phyloP scores from a whole-genome alignment of 1,139 yeast species.

The Candida labiduridarum region DNA sequence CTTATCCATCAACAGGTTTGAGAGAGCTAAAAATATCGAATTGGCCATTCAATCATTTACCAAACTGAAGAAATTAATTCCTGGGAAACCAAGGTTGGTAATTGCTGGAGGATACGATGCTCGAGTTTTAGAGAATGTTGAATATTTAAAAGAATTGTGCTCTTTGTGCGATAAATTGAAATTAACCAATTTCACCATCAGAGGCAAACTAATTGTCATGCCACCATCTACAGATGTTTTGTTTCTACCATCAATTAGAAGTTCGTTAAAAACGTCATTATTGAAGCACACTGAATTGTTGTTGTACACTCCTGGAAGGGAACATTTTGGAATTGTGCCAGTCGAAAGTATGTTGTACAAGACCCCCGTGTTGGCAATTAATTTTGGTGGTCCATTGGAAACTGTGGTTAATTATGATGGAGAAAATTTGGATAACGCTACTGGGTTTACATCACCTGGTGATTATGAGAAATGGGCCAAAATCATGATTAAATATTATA shows the following conservation, averaged over 20 bases:
- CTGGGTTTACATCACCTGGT: conserved; percentile 75
- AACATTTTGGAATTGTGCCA: conserved; percentile 98
- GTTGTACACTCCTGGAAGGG: conserved; percentile 86
- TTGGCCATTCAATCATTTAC: conserved; percentile 74
- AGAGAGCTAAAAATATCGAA: conserved; percentile 78
- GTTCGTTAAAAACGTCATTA: conserved; percentile 65
- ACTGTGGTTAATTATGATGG: conserved; percentile 57
- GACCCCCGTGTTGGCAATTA: conserved; percentile 82
- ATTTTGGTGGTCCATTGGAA: conserved; percentile 93
- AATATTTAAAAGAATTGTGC: conserved; percentile 65
- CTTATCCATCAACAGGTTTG: conserved; percentile 85
- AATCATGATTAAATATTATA: conserved; percentile 49
- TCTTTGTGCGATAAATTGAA: conserved; percentile 46
- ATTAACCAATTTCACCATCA: conserved; percentile 50
- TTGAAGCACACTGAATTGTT: conserved; percentile 60
- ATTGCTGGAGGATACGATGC: conserved; percentile 94
- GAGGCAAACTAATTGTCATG: conserved; percentile 43
- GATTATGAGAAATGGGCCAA: conserved; percentile 64
- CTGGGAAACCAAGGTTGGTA: conserved; percentile 46
- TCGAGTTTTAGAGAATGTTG: conserved; percentile 74
- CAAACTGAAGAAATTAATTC: conserved; percentile 25
- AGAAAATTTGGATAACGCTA: conserved; percentile 46
- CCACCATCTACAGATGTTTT: conserved; percentile 54
- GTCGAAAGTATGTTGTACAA: conserved; percentile 87
- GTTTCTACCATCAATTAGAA: conserved; percentile 79